Conservation (phyloP, 495 filamentous ascomycete species). For the Xylaria scruposa region DNA sequence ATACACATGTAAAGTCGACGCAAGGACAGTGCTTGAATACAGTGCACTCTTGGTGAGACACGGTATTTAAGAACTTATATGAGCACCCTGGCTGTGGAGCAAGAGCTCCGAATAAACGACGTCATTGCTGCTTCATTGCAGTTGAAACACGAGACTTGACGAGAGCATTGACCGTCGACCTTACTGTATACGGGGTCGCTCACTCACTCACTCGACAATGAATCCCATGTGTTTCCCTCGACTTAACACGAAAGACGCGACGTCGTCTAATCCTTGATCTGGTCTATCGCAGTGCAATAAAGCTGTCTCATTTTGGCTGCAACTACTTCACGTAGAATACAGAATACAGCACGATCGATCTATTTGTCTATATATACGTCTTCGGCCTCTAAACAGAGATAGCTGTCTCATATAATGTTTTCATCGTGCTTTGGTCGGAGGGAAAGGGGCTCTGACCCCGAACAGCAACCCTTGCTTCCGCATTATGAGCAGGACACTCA, state of each 20-base stretch:
- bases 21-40: not conserved
- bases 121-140: slow-evolving; percentile 26
- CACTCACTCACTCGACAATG: not conserved
- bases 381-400: not conserved
- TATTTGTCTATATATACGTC: not conserved
- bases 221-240: not conserved
- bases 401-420: slow-evolving; percentile 28
- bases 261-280: not conserved
- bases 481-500: slow-evolving; percentile 84
- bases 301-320: not conserved
- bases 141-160: not conserved
- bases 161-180: not conserved
- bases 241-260: not conserved
- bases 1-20: too few relatives aligned
- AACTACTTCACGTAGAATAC: slow-evolving; percentile 2
- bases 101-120: slow-evolving; percentile 18
- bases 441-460: slow-evolving; percentile 45
- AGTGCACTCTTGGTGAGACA: not conserved
- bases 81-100: not conserved
- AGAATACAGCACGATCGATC: not conserved
- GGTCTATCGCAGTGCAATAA: not conserved
- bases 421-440: slow-evolving; percentile 48
- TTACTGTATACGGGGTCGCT: not conserved
- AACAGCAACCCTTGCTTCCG: slow-evolving; percentile 80
- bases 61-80: not conserved